Base-by-base conservation (phyloP, 2,329 filamentous ascomycete species). In the Zymoseptoria passerinii region DNA sequence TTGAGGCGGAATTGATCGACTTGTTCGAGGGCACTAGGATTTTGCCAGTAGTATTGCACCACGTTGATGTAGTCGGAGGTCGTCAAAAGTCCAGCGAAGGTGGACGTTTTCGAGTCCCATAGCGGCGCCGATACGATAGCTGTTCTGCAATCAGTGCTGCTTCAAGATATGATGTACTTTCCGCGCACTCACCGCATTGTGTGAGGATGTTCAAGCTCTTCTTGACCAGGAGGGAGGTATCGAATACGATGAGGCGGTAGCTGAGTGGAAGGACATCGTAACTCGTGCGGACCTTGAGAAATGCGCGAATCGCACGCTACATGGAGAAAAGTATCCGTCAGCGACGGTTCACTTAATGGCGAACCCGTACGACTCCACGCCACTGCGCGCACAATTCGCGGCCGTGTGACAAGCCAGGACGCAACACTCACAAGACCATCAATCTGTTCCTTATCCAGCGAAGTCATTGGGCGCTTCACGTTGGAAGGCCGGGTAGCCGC, bases 31-130 rank as follows among this genome's bases (percentile, higher is more conserved):
- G 92, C 88, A 65, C 95, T 90, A 2, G 92, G 94, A 67, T 94
- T 95, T 75, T 97, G 92, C 80, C 91, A 96, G 79, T 99, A 97
- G 76, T 99, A 99, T 73, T 97, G 92, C 48, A 99, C 95, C 58
- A 99, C 88, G 71, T 99, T 99, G 77, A 99, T 95, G 74, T 94
- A 99, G 76, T 99, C 94, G 61, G 91, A 95, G 63, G 91, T 94
- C 28, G 94, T 99, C 65, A 99, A 81, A 53, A 99, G 83, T 48
- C 94, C 94, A 48, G 92, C 94, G 74, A 97, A 99, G 40, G 88
- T 90, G 27, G 92, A 95, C 3, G 87, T 89, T 65, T 89, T 87
- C 27, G 92, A 96, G 74, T 99, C 92, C 94, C 94, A 99, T 64
- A 99, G 79, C 54, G 94, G 94, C 55, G 94, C 94, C 28, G 94